phyloP scores from a whole-genome alignment of 2,329 filamentous ascomycete species.

The Aspergillus eucalypticola region DNA sequence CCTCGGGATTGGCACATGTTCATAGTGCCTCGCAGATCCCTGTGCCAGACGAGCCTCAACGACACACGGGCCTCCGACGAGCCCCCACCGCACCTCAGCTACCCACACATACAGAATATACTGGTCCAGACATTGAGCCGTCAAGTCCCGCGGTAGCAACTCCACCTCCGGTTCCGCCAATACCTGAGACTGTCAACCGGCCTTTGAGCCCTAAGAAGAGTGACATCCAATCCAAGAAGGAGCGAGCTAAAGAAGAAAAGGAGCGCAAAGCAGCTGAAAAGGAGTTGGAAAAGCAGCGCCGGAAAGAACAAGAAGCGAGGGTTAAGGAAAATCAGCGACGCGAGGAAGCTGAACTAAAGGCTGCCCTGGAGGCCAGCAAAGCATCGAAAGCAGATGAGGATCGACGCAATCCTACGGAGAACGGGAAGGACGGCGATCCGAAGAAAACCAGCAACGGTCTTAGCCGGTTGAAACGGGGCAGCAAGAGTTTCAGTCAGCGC shows the following conservation, averaged over 20 bases:
- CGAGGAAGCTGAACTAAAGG: constrained; percentile 62
- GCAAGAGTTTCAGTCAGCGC: constrained; percentile 77
- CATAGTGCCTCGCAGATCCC: constrained; percentile 42
- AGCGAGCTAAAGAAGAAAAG: constrained; percentile 59
- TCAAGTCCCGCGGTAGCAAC: constrained; percentile 22
- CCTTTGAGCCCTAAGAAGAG: constrained; percentile 58
- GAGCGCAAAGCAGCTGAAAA: constrained; percentile 54
- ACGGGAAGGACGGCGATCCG: constrained; percentile 46
- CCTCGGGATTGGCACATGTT: constrained; percentile 39
- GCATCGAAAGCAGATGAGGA: constrained; percentile 59
- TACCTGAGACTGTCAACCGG: constrained; percentile 35
- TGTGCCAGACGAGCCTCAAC: constrained; percentile 38
- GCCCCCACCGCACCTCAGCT: constrained; percentile 49
- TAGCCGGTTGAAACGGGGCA: constrained; percentile 67
- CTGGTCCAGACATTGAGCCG: constrained; percentile 24
- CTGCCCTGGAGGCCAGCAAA: constrained; percentile 67
- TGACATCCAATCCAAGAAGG: constrained; percentile 69
- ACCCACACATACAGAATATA: constrained; percentile 45
- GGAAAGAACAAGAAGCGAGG: constrained; percentile 58
- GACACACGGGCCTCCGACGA: constrained; percentile 34
- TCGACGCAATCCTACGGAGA: constrained; percentile 34
- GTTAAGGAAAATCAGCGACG: constrained; percentile 50
- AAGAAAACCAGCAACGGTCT: constrained; percentile 50
- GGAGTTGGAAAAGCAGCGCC: constrained; percentile 54
- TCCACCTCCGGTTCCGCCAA: constrained; percentile 30